These are phyloP conservation scores for Apiospora arundinis DNA, from an alignment of 2,329 filamentous ascomycete genomes.

Conservation along the genomic window DNA sequence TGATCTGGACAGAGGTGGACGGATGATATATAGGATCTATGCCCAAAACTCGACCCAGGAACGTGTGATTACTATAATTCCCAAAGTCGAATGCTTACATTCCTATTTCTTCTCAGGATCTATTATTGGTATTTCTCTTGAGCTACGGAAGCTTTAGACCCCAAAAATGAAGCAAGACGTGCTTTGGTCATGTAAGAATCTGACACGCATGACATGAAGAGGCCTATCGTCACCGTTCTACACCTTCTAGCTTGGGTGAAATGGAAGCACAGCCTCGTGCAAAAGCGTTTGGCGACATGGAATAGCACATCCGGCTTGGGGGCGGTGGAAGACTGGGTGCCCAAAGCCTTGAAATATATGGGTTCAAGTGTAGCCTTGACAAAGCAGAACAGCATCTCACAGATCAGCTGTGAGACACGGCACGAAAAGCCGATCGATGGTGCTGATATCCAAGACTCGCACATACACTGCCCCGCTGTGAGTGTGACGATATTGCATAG, in stretches of 20 bases:
- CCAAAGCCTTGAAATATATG: neutral
- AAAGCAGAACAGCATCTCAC: neutral
- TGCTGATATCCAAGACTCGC: neutral
- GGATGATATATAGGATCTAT: too few relatives aligned
- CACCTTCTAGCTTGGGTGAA: neutral
- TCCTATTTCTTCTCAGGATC: too few relatives aligned
- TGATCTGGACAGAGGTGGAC: neutral
- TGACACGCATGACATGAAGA: neutral
- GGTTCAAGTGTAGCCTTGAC: neutral
- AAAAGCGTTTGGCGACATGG: neutral
- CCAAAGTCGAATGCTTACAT: too few relatives aligned
- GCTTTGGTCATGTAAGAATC: neutral
- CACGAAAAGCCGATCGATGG: neutral
- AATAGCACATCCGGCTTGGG: neutral
- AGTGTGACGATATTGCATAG: neutral
- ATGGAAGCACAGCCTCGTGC: neutral
- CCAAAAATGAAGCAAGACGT: neutral
- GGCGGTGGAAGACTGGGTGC: neutral
- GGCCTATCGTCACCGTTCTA: neutral
- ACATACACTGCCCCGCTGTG: neutral
- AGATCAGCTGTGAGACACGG: neutral
- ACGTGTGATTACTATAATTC: too few relatives aligned
- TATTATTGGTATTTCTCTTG: too few relatives aligned
- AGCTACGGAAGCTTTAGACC: neutral
- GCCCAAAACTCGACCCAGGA: too few relatives aligned